Conservation (phyloP, 2,329 filamentous ascomycete species). For the Fusarium kyushuense region DNA sequence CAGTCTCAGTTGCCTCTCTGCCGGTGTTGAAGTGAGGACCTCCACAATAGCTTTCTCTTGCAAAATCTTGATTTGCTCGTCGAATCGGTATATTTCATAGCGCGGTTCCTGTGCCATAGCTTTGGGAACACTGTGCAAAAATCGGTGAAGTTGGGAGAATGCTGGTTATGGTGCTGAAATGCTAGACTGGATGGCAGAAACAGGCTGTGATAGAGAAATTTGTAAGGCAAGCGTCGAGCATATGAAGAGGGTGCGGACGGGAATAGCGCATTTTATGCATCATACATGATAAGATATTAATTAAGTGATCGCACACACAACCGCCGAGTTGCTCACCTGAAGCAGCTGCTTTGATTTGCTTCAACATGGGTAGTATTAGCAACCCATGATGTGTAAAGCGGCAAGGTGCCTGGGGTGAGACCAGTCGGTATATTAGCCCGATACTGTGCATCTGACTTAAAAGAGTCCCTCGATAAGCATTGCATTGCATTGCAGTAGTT, state of each 20-base stretch:
- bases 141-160: background rate
- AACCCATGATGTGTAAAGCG: constrained; percentile 24
- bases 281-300: constrained; percentile 3
- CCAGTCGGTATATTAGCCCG: constrained; percentile 19
- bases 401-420: constrained; percentile 22
- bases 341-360: constrained; percentile 16
- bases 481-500: constrained; percentile 36
- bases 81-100: constrained; percentile 22
- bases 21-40: constrained; percentile 27
- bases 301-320: constrained; percentile 6
- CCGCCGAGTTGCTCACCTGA: background rate
- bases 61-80: constrained; percentile 18
- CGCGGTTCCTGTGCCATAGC: constrained; percentile 23
- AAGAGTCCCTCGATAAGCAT: constrained; percentile 28
- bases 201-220: background rate
- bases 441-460: constrained; percentile 11
- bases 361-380: constrained; percentile 13
- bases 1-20: constrained; percentile 20
- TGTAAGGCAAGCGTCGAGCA: background rate
- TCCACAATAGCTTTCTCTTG: constrained; percentile 31
- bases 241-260: background rate
- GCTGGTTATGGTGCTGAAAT: background rate
- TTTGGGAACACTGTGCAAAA: background rate
- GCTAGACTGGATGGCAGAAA: background rate
- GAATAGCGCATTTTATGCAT: constrained; percentile 27